A percentile compares a stretch with the other conserved stretches of the same genome.
Evolutionary conservation across 139 green algal genomes (phyloP).

Genomic region (Tetraselmis chui): DNA sequence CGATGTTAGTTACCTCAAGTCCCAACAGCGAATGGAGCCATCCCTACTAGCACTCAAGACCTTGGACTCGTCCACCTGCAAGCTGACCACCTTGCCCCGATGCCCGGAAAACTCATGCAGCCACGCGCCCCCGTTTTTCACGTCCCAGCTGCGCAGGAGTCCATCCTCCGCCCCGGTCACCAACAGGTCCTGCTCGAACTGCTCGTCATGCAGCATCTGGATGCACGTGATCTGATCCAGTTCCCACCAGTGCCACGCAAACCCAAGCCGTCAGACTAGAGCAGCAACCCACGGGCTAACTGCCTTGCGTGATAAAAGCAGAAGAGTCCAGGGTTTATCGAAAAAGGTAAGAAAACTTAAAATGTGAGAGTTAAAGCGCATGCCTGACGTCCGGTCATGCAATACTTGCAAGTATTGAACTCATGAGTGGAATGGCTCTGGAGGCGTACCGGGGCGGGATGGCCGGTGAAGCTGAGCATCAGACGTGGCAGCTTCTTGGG

Average conservation of each 20-base stretch:
- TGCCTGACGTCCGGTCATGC: too few relatives aligned
- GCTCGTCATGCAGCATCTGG: not conserved
- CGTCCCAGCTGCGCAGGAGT: not conserved
- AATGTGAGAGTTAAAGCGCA: too few relatives aligned
- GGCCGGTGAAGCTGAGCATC: not conserved
- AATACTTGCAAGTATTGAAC: too few relatives aligned
- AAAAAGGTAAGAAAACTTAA: too few relatives aligned
- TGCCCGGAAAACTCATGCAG: not conserved
- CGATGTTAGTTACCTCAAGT: too few relatives aligned
- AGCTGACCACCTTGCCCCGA: not conserved
- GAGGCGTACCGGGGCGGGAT: not conserved
- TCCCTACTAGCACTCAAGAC: not conserved
- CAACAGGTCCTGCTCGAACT: not conserved
- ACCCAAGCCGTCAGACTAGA: too few relatives aligned
- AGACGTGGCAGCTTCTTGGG: not conserved
- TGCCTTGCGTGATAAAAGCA: too few relatives aligned
- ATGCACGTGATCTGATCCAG: not conserved
- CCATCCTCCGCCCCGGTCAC: not conserved
- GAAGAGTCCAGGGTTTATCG: too few relatives aligned
- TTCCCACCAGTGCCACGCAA: too few relatives aligned
- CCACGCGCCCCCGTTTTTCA: not conserved
- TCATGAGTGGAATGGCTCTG: too few relatives aligned
- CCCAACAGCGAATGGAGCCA: not conserved
- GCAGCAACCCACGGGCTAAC: too few relatives aligned
- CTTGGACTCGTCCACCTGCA: not conserved